Base-by-base conservation (phyloP, 495 filamentous ascomycete species). In the Astrocystis sublimbata region DNA sequence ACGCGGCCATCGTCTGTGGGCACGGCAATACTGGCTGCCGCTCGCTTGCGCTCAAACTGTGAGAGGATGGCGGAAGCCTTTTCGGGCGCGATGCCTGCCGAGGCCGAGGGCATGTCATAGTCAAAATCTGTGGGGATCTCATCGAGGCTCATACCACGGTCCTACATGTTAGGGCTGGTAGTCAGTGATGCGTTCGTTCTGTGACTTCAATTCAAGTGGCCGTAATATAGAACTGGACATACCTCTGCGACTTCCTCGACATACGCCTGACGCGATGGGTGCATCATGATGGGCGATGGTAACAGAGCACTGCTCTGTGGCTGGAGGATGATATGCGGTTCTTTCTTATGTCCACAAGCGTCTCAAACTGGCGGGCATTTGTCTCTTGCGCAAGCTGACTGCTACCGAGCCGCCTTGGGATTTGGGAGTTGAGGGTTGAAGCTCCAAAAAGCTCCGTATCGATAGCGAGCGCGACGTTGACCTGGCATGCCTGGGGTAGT, bases 1-100 rank as follows among this genome's bases (percentile, higher is more conserved):
- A 99, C 93, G 64, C 89, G 86, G 28, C 83, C 89, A 79, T 99
- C 96, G 67, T 96, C 92, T 54, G 94, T 99, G 4, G 94, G 94
- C 3, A 99, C 96, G n/a, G 88, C 88, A 67, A 97, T 92, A 12
- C 89, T 88, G 9, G 93, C 93, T 6, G 92, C 93, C 70, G 89
- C 83, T 63, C 92, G 85, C 75, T 94, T 96, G 15, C 93, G 88
- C 60, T 91, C 87, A 73, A 98, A 93, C 70, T 98, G 94, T 24
- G 86, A 88, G 6, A 96, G 79, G 53, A 98, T 88, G 1, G 92
- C 92, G 9, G 92, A 93, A 13, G 93, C 93, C 64, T 91, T 89
- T 70, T 96, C 91, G 1, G 90, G 84, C n/a, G 90, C 88, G 41
- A 92, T 89, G 47, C 91, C 93, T 41, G 89, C 85, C 4, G 82